These are phyloP conservation scores for Ustilago sp. DNA, from an alignment of 1,284 basidiomycete genomes.

Conservation along the genomic window DNA sequence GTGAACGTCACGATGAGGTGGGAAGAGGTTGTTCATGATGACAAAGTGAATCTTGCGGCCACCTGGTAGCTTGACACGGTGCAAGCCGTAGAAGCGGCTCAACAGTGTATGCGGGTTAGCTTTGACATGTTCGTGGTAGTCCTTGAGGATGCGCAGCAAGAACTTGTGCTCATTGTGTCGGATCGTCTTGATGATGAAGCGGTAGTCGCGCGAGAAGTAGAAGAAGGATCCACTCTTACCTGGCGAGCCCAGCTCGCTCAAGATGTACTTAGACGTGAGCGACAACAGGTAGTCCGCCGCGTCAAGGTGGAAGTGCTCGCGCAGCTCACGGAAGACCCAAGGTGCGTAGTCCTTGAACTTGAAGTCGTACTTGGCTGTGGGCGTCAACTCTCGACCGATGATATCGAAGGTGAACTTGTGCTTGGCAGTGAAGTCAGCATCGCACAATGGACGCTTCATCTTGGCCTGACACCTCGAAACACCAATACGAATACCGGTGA, in stretches of 20 bases:
- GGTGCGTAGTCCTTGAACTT: conserved; percentile 99
- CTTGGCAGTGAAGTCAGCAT: conserved; percentile 86
- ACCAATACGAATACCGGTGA: conserved; percentile 95
- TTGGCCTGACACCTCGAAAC: conserved; percentile 97
- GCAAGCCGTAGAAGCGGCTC: conserved; percentile 93
- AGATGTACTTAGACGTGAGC: conserved; percentile 95
- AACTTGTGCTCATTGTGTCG: conserved; percentile 95
- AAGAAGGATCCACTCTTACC: conserved; percentile 99
- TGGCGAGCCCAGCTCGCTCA: conserved; percentile 97
- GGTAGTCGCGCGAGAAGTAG: conserved; percentile 98
- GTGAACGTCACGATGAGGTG: conserved; percentile 95
- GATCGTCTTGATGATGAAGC: conserved; percentile 99
- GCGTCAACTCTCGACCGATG: conserved; percentile 95
- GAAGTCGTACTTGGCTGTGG: conserved; percentile 94
- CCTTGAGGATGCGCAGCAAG: conserved; percentile 82
- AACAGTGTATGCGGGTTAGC: conserved; percentile 93
- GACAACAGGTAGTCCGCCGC: conserved; percentile 97
- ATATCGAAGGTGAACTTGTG: conserved; percentile 99
- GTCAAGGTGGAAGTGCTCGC: conserved; percentile 94
- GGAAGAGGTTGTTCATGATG: conserved; percentile 99
- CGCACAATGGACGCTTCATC: conserved; percentile 83
- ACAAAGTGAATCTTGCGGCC: conserved; percentile 98
- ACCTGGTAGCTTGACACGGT: conserved; percentile 93
- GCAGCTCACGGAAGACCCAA: conserved; percentile 94
- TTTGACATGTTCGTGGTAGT: conserved; percentile 89